These are phyloP conservation scores for Lactarius hengduanensis DNA, from an alignment of 768 basidiomycete genomes.

Conservation along the genomic window DNA sequence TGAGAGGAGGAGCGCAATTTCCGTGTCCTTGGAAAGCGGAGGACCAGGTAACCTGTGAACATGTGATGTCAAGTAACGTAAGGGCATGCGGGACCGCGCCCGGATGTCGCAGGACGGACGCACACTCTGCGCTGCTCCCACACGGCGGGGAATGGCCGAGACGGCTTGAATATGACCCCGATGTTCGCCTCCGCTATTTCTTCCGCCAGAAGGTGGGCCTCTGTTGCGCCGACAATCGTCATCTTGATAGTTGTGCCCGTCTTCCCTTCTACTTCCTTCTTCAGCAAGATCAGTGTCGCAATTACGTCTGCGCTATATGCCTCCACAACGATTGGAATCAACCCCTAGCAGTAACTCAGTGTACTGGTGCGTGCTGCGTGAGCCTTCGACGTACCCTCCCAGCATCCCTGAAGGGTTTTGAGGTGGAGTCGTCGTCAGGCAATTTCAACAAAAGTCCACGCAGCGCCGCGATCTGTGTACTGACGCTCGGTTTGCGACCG, in stretches of 20 bases:
- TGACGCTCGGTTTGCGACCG: constrained; percentile 47
- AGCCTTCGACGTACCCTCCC: constrained; percentile 40
- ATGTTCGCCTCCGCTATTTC: constrained; percentile 66
- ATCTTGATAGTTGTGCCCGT: constrained; percentile 44
- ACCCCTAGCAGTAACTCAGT: constrained; percentile 40
- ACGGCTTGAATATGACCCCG: constrained; percentile 67
- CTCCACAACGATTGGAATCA: constrained; percentile 58
- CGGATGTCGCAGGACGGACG: constrained; percentile 30
- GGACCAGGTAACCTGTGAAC: constrained; percentile 62
- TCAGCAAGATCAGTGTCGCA: constrained; percentile 60
- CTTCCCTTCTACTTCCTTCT: constrained; percentile 54
- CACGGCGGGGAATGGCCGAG: constrained; percentile 63
- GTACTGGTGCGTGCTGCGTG: not conserved
- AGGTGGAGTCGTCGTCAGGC: constrained; percentile 36
- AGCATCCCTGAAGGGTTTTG: constrained; percentile 43
- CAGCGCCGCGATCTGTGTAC: constrained; percentile 65
- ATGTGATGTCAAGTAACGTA: constrained; percentile 7
- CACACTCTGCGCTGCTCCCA: constrained; percentile 73
- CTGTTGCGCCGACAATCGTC: constrained; percentile 56
- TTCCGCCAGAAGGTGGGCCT: constrained; percentile 71
- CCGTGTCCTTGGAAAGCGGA: constrained; percentile 61
- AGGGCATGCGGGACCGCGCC: not conserved
- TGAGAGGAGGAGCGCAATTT: constrained; percentile 57
- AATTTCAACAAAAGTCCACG: constrained; percentile 47
- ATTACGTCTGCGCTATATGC: constrained; percentile 70